Evolutionary conservation across 2,329 filamentous ascomycete genomes (phyloP).

Genomic region (Aureobasidium musti): DNA sequence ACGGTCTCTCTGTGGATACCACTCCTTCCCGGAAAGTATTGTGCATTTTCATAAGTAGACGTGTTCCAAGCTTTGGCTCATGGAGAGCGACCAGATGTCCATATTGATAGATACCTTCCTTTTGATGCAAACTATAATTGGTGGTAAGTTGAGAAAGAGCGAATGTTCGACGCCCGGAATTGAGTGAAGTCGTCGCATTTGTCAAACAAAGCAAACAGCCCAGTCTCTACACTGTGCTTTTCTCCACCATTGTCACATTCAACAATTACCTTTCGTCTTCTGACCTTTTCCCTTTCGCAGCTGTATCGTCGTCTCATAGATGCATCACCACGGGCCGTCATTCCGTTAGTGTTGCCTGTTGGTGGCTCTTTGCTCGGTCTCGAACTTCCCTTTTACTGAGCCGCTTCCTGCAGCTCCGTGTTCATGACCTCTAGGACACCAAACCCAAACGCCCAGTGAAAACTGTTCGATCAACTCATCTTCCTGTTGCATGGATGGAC

Average conservation of each 20-base stretch:
- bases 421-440: neutral
- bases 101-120: neutral
- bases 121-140: neutral
- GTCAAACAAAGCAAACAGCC: slow-evolving; percentile 23
- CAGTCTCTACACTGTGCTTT: neutral
- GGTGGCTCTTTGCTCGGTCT: neutral
- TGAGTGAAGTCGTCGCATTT: neutral
- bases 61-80: neutral
- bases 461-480: neutral
- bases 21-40: neutral
- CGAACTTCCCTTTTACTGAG: neutral
- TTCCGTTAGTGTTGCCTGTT: neutral
- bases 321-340: neutral
- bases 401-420: neutral
- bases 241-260: neutral
- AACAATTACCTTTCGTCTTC: neutral
- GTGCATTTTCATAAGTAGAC: neutral
- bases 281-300: slow-evolving; percentile 2
- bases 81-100: neutral
- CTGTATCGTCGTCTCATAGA: neutral
- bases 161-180: neutral
- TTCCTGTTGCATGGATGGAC: neutral
- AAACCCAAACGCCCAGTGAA: neutral
- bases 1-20: neutral
- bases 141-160: neutral